A percentile compares a stretch with the other conserved stretches of the same genome.
phyloP scores from a whole-genome alignment of 129 eudicot species.

The Daucus carota region DNA sequence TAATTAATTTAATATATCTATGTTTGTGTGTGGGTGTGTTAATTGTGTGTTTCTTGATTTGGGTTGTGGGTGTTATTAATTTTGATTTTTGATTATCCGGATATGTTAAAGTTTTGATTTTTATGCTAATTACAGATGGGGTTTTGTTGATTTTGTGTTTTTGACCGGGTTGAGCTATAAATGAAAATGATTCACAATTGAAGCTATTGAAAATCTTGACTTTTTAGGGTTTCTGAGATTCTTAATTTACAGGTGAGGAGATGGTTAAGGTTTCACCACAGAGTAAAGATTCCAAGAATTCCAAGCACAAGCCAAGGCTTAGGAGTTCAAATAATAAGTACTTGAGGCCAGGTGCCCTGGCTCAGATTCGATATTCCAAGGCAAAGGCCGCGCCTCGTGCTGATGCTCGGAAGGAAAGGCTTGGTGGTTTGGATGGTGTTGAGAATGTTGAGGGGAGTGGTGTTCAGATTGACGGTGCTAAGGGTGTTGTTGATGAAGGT shows the following conservation, averaged over 20 bases:
- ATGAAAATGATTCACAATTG: background rate
- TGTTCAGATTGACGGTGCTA: conserved; percentile 13
- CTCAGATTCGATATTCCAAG: conserved; percentile 77
- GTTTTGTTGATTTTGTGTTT: background rate
- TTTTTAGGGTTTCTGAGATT: background rate
- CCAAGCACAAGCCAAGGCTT: conserved; percentile 52
- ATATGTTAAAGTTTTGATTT: too few relatives aligned
- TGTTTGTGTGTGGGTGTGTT: background rate
- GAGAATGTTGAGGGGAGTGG: conserved; percentile 18
- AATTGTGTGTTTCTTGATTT: conserved; percentile 3
- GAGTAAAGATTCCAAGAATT: conserved; percentile 38
- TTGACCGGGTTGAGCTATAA: background rate
- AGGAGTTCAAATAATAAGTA: conserved; percentile 48
- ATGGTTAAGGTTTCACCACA: conserved; percentile 87
- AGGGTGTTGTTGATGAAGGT: conserved; percentile 16
- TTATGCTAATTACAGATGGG: too few relatives aligned
- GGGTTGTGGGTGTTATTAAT: conserved; percentile 8
- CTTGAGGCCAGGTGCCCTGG: conserved; percentile 94
- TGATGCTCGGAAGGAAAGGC: conserved; percentile 68
- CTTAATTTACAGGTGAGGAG: conserved; percentile 9
- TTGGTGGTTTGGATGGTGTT: conserved; percentile 31
- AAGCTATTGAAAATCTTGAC: background rate
- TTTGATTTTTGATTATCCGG: background rate
- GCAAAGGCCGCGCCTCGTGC: conserved; percentile 39
- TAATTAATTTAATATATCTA: background rate